Evolutionary conservation across 805 yeast genomes (phyloP), one percentile per base, ranked within the genome.

Genomic region (Sugiyamaella mastotermitis): DNA sequence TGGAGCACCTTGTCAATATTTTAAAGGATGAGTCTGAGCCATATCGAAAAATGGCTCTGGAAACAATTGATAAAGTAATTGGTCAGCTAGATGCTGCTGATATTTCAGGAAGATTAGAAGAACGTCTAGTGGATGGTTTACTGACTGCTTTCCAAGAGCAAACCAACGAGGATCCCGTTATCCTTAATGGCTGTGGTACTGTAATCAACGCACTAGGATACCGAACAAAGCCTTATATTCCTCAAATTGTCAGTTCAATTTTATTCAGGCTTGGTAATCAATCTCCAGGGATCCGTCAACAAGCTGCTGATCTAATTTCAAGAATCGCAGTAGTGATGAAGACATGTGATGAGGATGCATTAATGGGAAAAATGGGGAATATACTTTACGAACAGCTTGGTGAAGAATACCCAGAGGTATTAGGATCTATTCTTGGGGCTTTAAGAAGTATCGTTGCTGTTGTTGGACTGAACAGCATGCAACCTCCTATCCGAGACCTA

Each of bases 341-440:
- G 47, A 55, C 64, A 9, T 83, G 95, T 55, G 73, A 69, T 6
- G 82, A 83, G 51, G 72, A 70, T 24, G 78, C 71, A 9, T 60
- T 83, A 37, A 55, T 90, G 45, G 69, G 70, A 40, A 82, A 82
- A 50, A 63, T 90, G 38, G 78, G 87, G 4, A 71, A 83, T 16
- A 79, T 88, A 11, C 64, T 92, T 23, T 86, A 82, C 57, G 99
- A 92, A 57, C 82, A 92, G 10, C 67, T 92, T 7, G 98, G 98
- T 14, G 99, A 92, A 55, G 90, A 82, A 4, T 86, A 78, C 48
- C 98, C 98, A 0, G 95, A 87, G 37, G 97, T 87, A 2, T 65
- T 92, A 32, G 97, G 95, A 0, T 83, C 96, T 0, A 72, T 90
- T 2, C 62, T 92, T 11, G 72, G 73, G 13, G 95, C 95, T 0